These are phyloP conservation scores for Stephanodiscus triporus DNA, from an alignment of 108 stramenopile genomes.

Conservation along the genomic window DNA sequence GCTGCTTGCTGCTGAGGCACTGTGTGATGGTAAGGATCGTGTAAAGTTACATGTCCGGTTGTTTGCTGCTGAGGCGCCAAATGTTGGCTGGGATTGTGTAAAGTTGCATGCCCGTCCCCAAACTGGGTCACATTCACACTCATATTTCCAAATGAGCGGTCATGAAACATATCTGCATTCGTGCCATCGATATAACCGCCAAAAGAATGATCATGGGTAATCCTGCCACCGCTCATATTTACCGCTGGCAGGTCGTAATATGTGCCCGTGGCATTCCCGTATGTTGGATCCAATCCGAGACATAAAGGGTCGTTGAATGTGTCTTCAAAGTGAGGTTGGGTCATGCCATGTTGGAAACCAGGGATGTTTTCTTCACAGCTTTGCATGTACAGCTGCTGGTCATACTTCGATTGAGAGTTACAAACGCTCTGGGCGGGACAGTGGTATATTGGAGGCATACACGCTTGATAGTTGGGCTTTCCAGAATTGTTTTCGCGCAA, in stretches of 20 bases:
- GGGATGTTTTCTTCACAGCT: background rate
- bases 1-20: background rate
- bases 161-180: background rate
- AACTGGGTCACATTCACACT: background rate
- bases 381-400: background rate
- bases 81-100: conserved; percentile 1
- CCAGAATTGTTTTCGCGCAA: background rate
- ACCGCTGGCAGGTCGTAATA: background rate
- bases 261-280: background rate
- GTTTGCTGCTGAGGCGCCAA: background rate
- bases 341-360: background rate
- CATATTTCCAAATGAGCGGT: conserved; percentile 1
- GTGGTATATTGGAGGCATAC: background rate
- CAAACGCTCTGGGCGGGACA: background rate
- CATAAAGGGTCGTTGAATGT: background rate
- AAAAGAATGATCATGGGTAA: background rate
- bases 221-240: background rate
- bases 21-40: too few species aligned
- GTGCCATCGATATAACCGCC: background rate
- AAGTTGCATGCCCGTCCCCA: background rate
- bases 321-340: background rate
- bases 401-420: conserved; percentile 9
- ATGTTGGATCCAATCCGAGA: conserved; percentile 15
- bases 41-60: background rate
- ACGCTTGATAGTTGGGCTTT: conserved; percentile 1